Evolutionary conservation across 306 rosid genomes (phyloP).

Genomic region (Prinsepia uniflora): DNA sequence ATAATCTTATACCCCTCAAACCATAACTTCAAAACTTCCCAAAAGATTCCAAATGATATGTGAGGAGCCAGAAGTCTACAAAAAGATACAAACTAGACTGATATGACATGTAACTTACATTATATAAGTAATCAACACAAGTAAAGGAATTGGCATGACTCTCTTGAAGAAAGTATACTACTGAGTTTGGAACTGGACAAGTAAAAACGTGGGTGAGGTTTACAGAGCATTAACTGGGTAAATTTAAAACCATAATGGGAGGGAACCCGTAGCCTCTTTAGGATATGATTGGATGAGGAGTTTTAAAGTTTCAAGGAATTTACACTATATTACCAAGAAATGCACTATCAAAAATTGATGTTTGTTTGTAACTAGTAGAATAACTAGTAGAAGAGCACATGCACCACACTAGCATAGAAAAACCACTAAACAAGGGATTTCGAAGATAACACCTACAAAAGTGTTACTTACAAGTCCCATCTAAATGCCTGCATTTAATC

Average conservation of each 20-base stretch:
- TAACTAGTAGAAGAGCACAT: too few species aligned
- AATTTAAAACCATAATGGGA: too few species aligned
- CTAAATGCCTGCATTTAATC: too few species aligned
- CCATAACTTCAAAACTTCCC: constrained; percentile 77
- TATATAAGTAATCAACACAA: background rate
- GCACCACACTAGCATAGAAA: too few species aligned
- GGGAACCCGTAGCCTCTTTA: background rate
- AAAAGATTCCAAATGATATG: constrained; percentile 73
- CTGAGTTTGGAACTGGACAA: too few species aligned
- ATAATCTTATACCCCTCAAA: constrained; percentile 66
- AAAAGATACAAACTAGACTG: constrained; percentile 19
- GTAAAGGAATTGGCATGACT: background rate
- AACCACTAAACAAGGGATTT: too few species aligned
- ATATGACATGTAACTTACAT: constrained; percentile 3
- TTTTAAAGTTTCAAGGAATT: too few species aligned
- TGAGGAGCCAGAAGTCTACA: constrained; percentile 70
- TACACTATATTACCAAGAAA: too few species aligned
- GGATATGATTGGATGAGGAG: background rate
- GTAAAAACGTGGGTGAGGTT: constrained; percentile 2
- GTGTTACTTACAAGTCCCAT: too few species aligned
- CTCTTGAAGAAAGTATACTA: background rate
- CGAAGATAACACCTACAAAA: too few species aligned
- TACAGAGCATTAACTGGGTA: too few species aligned
- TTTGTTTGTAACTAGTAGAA: too few species aligned
- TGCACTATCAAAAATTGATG: background rate